A percentile compares a stretch with the other conserved stretches of the same genome.
These are phyloP conservation scores for Thecaphora frezii DNA, from an alignment of 1,284 basidiomycete species.

Conservation along the genomic window DNA sequence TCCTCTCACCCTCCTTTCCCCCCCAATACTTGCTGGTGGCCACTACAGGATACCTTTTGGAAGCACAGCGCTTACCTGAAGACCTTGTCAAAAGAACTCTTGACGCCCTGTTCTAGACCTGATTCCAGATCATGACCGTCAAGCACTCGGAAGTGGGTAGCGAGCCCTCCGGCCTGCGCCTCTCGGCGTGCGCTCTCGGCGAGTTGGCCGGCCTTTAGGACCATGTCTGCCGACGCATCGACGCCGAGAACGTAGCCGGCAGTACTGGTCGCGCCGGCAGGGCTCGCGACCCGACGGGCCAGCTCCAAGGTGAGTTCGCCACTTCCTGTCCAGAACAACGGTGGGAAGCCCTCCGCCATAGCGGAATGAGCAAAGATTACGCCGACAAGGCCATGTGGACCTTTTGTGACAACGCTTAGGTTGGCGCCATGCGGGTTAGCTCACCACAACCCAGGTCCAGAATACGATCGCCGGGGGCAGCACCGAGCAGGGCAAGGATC, in stretches of 20 bases:
- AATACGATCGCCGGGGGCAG: conserved; percentile 25
- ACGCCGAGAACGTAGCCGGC: conserved; percentile 14
- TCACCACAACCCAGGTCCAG: conserved; percentile 37
- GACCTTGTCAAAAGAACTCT: conserved; percentile 18
- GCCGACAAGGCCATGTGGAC: neutral
- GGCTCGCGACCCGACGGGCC: conserved; percentile 1
- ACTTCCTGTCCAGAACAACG: conserved; percentile 8
- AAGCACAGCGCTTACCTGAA: conserved; percentile 42
- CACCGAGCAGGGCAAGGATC: conserved; percentile 27
- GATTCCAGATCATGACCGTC: conserved; percentile 14
- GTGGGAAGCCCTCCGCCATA: neutral
- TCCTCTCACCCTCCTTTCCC: too few species aligned
- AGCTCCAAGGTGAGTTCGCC: conserved; percentile 28
- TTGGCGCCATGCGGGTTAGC: too few species aligned
- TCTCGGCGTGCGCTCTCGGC: neutral
- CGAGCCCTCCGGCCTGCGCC: neutral
- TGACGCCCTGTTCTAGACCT: neutral
- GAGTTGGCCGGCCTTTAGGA: conserved; percentile 10
- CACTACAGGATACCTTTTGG: too few species aligned
- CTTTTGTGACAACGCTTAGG: too few species aligned
- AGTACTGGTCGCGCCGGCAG: conserved; percentile 1
- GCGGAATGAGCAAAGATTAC: neutral
- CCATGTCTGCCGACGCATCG: conserved; percentile 30
- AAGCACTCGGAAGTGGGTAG: conserved; percentile 4
- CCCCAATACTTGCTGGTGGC: too few species aligned